Evolutionary conservation across 768 basidiomycete species (phyloP), one percentile per base, ranked within the genome.

Genomic region (Mycena metata): DNA sequence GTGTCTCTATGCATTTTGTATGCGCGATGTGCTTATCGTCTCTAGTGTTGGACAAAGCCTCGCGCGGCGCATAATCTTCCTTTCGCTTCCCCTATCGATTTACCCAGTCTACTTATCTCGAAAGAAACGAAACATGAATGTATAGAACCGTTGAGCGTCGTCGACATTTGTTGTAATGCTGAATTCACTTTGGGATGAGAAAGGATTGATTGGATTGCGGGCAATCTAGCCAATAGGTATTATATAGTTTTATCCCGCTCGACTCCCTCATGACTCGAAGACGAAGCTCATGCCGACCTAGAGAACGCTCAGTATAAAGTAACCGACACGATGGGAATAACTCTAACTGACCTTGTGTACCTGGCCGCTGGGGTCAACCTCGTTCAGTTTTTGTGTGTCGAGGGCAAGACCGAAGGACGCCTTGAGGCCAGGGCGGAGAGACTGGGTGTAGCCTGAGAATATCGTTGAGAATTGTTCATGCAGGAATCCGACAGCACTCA

Each of bases 331-430:
- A 8, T 42, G 49, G 46, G 15, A 26, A 8, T 11, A 66, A 30
- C 30, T 30, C 6, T 24, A 42, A 35, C 41, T 26, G 50, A 89
- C 88, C 88, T 95, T 95, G 90, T 96, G 94, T 16, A 90, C 88
- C 62, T 91, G 88, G 54, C 90, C 92, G 60, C 79, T 66, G 58
- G 87, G 86, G 55, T 83, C 80, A 59, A 86, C 79, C 64, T 95
- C 93, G 83, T 94, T 96, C 74, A 98, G 84, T 73, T 93, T 90
- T 83, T 95, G 91, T 69, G 96, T 97, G 84, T 99, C 98, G 72
- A 99, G 85, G 73, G 96, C 95, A 76, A 98, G 89, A 83, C 97
- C 96, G 80, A 98, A 96, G 56, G 92, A 87, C 52, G 93, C 93
- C 80, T 93, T 95, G 76, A 98, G 94, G 76, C 96, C 96, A 58